These are phyloP conservation scores for Verticillium nubilum DNA, from an alignment of 2,329 filamentous ascomycete genomes.

Conservation along the genomic window DNA sequence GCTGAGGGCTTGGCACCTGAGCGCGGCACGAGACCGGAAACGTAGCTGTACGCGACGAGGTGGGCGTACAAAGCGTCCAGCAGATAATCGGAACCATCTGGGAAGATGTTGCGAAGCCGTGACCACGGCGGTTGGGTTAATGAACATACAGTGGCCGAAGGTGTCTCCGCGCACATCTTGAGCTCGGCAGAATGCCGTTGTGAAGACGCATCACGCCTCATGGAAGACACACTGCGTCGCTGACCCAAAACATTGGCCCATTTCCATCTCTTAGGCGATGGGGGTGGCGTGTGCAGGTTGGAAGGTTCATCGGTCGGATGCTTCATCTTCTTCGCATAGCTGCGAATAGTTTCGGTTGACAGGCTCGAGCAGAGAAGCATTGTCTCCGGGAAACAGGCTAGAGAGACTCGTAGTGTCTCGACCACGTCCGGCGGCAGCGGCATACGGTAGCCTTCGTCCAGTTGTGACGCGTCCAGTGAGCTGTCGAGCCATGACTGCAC, in stretches of 20 bases:
- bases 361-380: slow-evolving; percentile 51
- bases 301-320: slow-evolving; percentile 21
- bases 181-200: slow-evolving; percentile 3
- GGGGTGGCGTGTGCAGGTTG: slow-evolving; percentile 5
- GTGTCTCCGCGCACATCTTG: slow-evolving; percentile 5
- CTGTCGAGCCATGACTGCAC: slow-evolving; percentile 13
- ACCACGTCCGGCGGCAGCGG: slow-evolving; percentile 48
- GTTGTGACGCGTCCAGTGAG: slow-evolving; percentile 7
- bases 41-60: slow-evolving; percentile 54
- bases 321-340: slow-evolving; percentile 47
- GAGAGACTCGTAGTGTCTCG: slow-evolving; percentile 47
- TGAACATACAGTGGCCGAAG: slow-evolving; percentile 3
- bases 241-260: slow-evolving; percentile 9
- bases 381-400: slow-evolving; percentile 53
- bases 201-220: background rate
- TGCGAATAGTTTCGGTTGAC: slow-evolving; percentile 52
- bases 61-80: slow-evolving; percentile 57
- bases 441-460: slow-evolving; percentile 18
- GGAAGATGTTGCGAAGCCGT: slow-evolving; percentile 47
- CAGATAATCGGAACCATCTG: slow-evolving; percentile 45
- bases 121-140: slow-evolving; percentile 28
- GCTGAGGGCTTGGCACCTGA: background rate
- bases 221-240: slow-evolving; percentile 5
- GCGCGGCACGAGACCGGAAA: slow-evolving; percentile 26
- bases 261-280: slow-evolving; percentile 12